Evolutionary conservation across 805 yeast species (phyloP).

Genomic region (Cyberlindnera saturnus): DNA sequence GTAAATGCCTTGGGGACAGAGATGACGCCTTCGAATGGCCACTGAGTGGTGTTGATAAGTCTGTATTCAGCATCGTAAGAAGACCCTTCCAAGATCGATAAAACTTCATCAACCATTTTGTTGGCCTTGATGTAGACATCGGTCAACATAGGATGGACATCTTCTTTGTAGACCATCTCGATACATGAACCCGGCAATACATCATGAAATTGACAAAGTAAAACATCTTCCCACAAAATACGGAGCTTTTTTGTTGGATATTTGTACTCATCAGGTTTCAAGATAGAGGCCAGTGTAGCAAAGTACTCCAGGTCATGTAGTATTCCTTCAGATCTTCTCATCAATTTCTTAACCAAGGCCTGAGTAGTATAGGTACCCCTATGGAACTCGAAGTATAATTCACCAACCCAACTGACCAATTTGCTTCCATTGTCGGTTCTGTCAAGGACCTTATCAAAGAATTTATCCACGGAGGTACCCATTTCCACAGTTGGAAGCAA

Average conservation of each 20-base stretch:
- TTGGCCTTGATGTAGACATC: slow-evolving; percentile 49
- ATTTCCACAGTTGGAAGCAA: slow-evolving; percentile 74
- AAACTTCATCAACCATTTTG: slow-evolving; percentile 41
- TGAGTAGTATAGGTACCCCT: slow-evolving; percentile 97
- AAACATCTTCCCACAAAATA: slow-evolving; percentile 79
- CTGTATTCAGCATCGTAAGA: slow-evolving; percentile 19
- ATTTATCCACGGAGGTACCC: slow-evolving; percentile 70
- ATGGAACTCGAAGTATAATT: slow-evolving; percentile 89
- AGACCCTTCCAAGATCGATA: slow-evolving; percentile 10
- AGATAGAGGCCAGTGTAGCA: slow-evolving; percentile 66
- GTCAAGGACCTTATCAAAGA: slow-evolving; percentile 59
- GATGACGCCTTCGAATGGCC: slow-evolving; percentile 46
- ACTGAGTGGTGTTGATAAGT: slow-evolving; percentile 53
- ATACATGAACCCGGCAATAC: slow-evolving; percentile 97
- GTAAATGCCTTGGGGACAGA: slow-evolving; percentile 24
- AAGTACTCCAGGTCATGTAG: slow-evolving; percentile 82
- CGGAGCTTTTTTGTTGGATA: slow-evolving; percentile 71
- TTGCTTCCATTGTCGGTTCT: slow-evolving; percentile 58
- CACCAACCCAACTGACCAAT: slow-evolving; percentile 90
- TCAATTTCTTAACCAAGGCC: slow-evolving; percentile 74
- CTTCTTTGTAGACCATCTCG: slow-evolving; percentile 85
- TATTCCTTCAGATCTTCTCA: slow-evolving; percentile 69
- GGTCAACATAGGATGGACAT: slow-evolving; percentile 73
- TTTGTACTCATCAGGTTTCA: slow-evolving; percentile 39
- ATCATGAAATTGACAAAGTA: slow-evolving; percentile 93